These are phyloP conservation scores for Penicillium sp. DNA, from an alignment of 2,329 filamentous ascomycete genomes.

Conservation along the genomic window DNA sequence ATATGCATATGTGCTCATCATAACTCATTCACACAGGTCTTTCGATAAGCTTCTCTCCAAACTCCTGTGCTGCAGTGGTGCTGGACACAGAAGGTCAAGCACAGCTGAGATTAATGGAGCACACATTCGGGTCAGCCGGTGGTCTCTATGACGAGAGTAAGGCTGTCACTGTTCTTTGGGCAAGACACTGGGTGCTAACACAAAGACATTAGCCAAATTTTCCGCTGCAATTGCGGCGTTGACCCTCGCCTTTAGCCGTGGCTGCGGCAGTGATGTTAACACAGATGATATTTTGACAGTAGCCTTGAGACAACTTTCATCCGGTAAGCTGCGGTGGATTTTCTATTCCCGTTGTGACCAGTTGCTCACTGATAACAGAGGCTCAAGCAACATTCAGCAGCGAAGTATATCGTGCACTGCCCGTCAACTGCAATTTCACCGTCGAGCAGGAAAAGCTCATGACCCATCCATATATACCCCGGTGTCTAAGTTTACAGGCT, in stretches of 20 bases:
- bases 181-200: conserved; percentile 3
- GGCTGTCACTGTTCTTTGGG: conserved; percentile 5
- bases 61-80: conserved; percentile 40
- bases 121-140: conserved; percentile 39
- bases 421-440: conserved; percentile 76
- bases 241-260: conserved; percentile 52
- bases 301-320: conserved; percentile 54
- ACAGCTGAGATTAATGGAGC: conserved; percentile 40
- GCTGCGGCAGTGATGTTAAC: conserved; percentile 49
- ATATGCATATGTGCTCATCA: not conserved
- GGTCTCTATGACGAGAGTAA: conserved; percentile 40
- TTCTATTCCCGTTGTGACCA: conserved; percentile 22
- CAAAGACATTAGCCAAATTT: conserved; percentile 33
- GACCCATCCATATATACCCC: conserved; percentile 68
- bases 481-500: conserved; percentile 74
- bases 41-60: conserved; percentile 45
- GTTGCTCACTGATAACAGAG: conserved; percentile 45
- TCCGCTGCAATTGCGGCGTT: conserved; percentile 61
- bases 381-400: conserved; percentile 62
- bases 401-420: conserved; percentile 67
- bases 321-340: conserved; percentile 37
- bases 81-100: conserved; percentile 41
- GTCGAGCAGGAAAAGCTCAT: conserved; percentile 74
- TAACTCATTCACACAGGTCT: conserved; percentile 31
- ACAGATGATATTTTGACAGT: conserved; percentile 69